Percentiles rank a stretch among this genome's conserved stretches.
phyloP scores from a whole-genome alignment of 306 rosid species.

The Rosa rugosa region DNA sequence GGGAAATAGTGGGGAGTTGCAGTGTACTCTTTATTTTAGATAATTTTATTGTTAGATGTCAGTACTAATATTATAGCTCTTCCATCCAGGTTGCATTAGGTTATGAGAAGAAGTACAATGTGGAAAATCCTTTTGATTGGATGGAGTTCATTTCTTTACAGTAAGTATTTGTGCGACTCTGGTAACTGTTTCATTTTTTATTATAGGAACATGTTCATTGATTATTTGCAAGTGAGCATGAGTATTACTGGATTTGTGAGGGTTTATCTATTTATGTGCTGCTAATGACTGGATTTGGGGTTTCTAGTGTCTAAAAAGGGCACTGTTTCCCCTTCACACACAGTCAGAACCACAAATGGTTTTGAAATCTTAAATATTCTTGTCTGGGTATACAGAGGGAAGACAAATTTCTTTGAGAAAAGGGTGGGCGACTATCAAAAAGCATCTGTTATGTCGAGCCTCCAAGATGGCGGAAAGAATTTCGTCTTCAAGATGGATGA shows the following conservation, averaged over 20 bases:
- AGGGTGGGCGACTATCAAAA: conserved; percentile 94
- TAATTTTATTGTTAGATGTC: not conserved
- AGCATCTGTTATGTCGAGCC: conserved; percentile 91
- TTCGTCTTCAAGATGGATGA: conserved; percentile 78
- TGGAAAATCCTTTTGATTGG: conserved; percentile 89
- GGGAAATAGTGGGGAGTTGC: not conserved
- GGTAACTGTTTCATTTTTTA: not conserved
- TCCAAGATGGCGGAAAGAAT: conserved; percentile 68
- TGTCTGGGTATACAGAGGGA: conserved; percentile 66
- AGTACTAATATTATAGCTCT: not conserved
- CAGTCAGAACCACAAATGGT: not conserved
- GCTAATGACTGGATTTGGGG: not conserved
- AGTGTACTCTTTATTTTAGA: not conserved
- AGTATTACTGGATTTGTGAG: not conserved
- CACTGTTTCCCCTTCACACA: not conserved
- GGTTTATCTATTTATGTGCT: not conserved
- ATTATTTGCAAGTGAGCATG: not conserved
- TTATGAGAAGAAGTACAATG: conserved; percentile 61
- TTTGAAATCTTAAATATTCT: conserved; percentile 4
- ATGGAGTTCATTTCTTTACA: conserved; percentile 93
- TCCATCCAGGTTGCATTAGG: conserved; percentile 64
- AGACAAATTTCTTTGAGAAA: conserved; percentile 88
- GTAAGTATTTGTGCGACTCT: conserved; percentile 46
- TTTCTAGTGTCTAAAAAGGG: not conserved
- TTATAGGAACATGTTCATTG: not conserved